These are phyloP conservation scores for Stachybotrys elegans DNA, from an alignment of 2,329 filamentous ascomycete species.

Conservation along the genomic window DNA sequence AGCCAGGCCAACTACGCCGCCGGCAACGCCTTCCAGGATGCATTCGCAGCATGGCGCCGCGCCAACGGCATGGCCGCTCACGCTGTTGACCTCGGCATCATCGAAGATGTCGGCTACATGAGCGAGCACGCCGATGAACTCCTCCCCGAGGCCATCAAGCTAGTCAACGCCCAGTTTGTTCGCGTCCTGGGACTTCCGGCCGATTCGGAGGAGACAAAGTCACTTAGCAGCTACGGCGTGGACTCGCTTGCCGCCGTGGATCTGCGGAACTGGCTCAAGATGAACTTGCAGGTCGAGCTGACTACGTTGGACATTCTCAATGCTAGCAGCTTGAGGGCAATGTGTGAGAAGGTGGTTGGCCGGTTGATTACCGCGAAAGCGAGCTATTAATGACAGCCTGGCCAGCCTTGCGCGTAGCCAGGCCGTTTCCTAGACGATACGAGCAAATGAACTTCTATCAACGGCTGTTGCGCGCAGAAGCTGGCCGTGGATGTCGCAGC, in stretches of 20 bases:
- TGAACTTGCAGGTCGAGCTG: slow-evolving; percentile 17
- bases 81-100: slow-evolving; percentile 19
- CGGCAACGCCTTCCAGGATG: slow-evolving; percentile 27
- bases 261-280: slow-evolving; percentile 19
- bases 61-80: slow-evolving; percentile 18
- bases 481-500: no score
- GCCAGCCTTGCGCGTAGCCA: no score
- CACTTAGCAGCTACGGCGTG: slow-evolving; percentile 20
- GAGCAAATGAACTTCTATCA: no score
- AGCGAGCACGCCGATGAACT: neutral
- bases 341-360: slow-evolving; percentile 22
- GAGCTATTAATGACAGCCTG: no score
- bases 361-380: no score
- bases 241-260: slow-evolving; percentile 25
- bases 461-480: no score
- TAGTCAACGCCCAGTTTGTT: neutral
- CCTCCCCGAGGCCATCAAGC: neutral
- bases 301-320: slow-evolving; percentile 23
- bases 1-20: slow-evolving; percentile 30
- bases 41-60: slow-evolving; percentile 19
- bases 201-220: slow-evolving; percentile 17
- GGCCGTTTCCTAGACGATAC: no score
- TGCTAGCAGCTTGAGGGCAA: slow-evolving; percentile 14
- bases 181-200: slow-evolving; percentile 15
- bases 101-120: no score